Base-by-base conservation (phyloP, 116 monocot species). In the Iris pallida region DNA sequence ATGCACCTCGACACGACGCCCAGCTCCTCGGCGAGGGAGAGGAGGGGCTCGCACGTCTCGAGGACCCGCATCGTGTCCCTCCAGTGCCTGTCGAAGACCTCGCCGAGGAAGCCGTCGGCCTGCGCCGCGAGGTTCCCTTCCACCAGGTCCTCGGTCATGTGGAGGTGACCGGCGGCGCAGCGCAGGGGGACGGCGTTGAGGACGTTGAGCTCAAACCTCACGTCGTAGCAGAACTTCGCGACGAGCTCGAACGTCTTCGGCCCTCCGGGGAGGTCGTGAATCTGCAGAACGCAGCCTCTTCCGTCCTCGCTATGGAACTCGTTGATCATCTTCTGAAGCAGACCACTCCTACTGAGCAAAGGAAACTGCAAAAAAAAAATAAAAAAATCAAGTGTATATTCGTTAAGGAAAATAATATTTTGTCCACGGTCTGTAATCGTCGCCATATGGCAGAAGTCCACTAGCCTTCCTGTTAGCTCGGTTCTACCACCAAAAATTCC, bases 181-280 rank as follows among this genome's bases (percentile, higher is more conserved):
- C 88, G 59, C 0, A 89, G 16, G 8, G 53, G 49, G 49, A 85
- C 85, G 4, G 77, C 59, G 59, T 84, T 85, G 49, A 51, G 55
- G 51, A 82, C 73, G 15, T 69, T 82, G 15, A 89, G 70, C 60
- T 89, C 88, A 1, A 89, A 68, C 54, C 64, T 81, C 5, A 85
- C 58, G 15, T 85, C 88, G 30, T 89, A 88, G 49, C 88, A 88
- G 77, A 88, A 88, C 51, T 79, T 84, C 0, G 84, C 76, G 12
- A 82, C 68, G 47, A 85, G 71, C 65, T 89, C 88, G 51, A 88
- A 88, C 5, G 84, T 75, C 69, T 81, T 84, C 8, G 88, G 79
- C 20, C 88, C 84, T 15, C 88, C 84, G 6, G 85, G 88, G 10
- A 89, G 79, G 56, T 89, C 85, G 53, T 79, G 73, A 13, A 89